Percentiles rank a stretch among this genome's conserved stretches.
These are phyloP conservation scores for Spinacia oleracea DNA, from an alignment of 179 eudicot species.

Conservation along the genomic window DNA sequence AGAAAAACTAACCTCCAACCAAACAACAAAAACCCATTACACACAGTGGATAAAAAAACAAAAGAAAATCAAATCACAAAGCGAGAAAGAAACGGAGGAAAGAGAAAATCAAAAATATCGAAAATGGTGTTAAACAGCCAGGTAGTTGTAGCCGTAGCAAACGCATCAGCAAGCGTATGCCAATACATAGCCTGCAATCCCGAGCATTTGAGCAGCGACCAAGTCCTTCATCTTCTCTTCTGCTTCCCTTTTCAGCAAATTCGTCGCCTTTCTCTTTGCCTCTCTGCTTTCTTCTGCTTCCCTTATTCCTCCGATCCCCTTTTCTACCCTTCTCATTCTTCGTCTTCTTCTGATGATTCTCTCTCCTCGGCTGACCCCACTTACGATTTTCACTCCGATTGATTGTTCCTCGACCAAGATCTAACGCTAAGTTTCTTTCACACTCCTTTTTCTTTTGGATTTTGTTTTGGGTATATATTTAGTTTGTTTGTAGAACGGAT, in stretches of 20 bases:
- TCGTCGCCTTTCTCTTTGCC: conserved; percentile 58
- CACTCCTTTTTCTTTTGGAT: neutral
- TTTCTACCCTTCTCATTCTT: conserved; percentile 27
- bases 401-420: neutral
- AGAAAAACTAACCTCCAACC: too few relatives aligned
- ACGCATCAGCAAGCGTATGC: conserved; percentile 55
- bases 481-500: neutral
- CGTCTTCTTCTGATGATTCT: conserved; percentile 36
- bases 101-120: neutral
- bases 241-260: conserved; percentile 61
- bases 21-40: too few relatives aligned
- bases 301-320: conserved; percentile 40
- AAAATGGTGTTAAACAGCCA: conserved; percentile 74
- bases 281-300: conserved; percentile 59
- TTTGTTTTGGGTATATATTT: neutral
- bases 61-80: too few relatives aligned
- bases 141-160: conserved; percentile 55
- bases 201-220: conserved; percentile 51
- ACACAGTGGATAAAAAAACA: too few relatives aligned
- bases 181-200: conserved; percentile 85
- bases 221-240: conserved; percentile 67
- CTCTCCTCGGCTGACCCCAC: conserved; percentile 15
- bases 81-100: too few relatives aligned
- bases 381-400: conserved; percentile 52
- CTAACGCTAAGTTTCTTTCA: neutral